Conservation (phyloP, 2,329 filamentous ascomycete species). For the Massarina eburnea region DNA sequence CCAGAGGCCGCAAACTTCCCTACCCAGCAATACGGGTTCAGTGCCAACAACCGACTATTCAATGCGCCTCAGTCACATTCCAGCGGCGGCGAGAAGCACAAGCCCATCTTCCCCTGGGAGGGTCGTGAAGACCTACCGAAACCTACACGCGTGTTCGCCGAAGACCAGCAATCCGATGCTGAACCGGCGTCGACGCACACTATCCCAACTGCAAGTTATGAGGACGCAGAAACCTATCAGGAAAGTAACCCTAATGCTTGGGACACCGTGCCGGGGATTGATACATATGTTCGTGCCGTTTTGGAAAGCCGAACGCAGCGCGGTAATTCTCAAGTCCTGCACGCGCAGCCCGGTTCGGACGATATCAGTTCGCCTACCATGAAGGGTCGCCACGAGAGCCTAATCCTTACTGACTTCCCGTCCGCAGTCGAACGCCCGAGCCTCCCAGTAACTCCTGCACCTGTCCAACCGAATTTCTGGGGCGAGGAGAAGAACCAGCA, state of each 20-base stretch:
- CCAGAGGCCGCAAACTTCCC: conserved; percentile 88
- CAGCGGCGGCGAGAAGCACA: conserved; percentile 60
- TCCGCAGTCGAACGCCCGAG: conserved; percentile 80
- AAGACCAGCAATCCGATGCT: conserved; percentile 49
- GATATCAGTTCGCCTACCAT: conserved; percentile 38
- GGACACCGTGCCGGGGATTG: conserved; percentile 89
- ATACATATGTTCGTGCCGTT: conserved; percentile 78
- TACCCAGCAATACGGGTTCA: conserved; percentile 79
- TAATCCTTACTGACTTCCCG: conserved; percentile 85
- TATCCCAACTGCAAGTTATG: conserved; percentile 35
- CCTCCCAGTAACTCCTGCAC: conserved; percentile 86
- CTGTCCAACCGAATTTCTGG: conserved; percentile 71
- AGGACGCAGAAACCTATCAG: conserved; percentile 58
- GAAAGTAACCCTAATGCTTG: conserved; percentile 73
- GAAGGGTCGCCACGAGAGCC: conserved; percentile 53
- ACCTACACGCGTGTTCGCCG: conserved; percentile 66
- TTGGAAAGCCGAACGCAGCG: conserved; percentile 61
- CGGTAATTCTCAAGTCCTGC: conserved; percentile 47
- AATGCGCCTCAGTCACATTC: conserved; percentile 76
- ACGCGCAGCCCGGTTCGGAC: conserved; percentile 23
- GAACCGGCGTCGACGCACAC: conserved; percentile 36
- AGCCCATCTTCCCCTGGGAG: conserved; percentile 92
- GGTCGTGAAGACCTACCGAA: conserved; percentile 62
- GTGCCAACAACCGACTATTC: conserved; percentile 72
- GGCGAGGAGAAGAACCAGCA: conserved; percentile 59